Conservation (phyloP, 305 asterid genomes). For the Fraxinus angustifolia region DNA sequence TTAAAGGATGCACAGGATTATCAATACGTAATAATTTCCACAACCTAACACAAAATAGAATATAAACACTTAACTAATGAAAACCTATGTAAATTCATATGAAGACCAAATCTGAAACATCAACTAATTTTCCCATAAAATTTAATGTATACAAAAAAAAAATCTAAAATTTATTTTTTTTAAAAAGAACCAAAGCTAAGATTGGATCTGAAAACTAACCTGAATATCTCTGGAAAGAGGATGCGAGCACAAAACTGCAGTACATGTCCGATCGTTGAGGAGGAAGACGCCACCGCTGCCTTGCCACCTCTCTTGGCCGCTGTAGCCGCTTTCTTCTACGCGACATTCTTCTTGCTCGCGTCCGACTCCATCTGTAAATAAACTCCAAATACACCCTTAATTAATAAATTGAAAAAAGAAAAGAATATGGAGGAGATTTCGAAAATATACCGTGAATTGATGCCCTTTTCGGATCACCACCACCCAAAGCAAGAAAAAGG, state of each 20-base stretch:
- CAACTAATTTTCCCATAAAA: background rate
- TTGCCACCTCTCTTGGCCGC: slow-evolving; percentile 95
- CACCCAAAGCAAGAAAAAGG: too few species aligned
- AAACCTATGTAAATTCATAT: background rate
- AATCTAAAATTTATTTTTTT: background rate
- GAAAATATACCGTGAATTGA: background rate
- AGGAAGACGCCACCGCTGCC: slow-evolving; percentile 37
- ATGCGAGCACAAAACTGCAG: slow-evolving; percentile 91
- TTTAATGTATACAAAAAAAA: background rate
- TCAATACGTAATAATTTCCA: background rate
- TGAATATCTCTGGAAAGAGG: slow-evolving; percentile 85
- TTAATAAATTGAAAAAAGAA: background rate
- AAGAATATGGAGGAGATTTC: background rate
- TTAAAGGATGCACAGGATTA: background rate
- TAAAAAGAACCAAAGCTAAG: background rate
- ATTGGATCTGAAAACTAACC: slow-evolving; percentile 42
- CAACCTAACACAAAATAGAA: background rate
- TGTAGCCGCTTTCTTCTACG: slow-evolving; percentile 95
- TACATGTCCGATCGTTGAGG: slow-evolving; percentile 67
- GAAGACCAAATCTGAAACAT: background rate
- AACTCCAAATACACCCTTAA: background rate
- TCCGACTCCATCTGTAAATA: slow-evolving; percentile 81
- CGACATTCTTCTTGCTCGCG: slow-evolving; percentile 95
- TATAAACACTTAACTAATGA: background rate
- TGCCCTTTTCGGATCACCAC: too few species aligned